Conservation (phyloP, 1,284 basidiomycete species). For the Clitocybe nebularis region DNA sequence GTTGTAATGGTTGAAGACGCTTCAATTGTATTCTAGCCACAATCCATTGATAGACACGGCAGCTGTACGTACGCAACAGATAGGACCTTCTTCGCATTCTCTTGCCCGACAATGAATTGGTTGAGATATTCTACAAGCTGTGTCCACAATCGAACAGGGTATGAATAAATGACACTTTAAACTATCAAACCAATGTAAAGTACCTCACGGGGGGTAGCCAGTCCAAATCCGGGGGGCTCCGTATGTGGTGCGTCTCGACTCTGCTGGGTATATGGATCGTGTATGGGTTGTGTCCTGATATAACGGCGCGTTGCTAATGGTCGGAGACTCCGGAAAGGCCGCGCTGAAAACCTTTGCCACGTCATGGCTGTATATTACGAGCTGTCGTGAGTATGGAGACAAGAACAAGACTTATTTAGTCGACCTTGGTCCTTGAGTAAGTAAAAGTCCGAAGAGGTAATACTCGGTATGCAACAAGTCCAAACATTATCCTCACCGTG, state of each 20-base stretch:
- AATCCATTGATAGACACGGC: constrained; percentile 6
- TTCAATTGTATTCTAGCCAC: constrained; percentile 26
- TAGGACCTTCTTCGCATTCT: constrained; percentile 87
- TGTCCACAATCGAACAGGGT: constrained; percentile 8
- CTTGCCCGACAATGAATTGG: constrained; percentile 90
- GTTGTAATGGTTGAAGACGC: constrained; percentile 92
- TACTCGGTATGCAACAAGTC: background rate
- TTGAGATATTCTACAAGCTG: constrained; percentile 86
- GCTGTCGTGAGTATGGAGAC: background rate
- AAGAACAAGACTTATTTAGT: background rate
- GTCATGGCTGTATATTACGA: constrained; percentile 10
- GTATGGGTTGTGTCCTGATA: constrained; percentile 36
- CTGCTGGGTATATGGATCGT: constrained; percentile 21
- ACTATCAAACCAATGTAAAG: background rate
- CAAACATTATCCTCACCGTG: too few species aligned
- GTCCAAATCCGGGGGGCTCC: constrained; percentile 35
- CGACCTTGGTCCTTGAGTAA: too few species aligned
- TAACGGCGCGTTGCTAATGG: constrained; percentile 20
- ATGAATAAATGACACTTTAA: constrained; percentile 7
- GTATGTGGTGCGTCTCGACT: constrained; percentile 20
- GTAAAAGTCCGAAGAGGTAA: constrained; percentile 10
- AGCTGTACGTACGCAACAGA: constrained; percentile 74
- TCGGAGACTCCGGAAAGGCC: constrained; percentile 18
- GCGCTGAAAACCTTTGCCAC: constrained; percentile 14
- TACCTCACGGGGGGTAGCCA: constrained; percentile 74